A percentile compares a stretch with the other conserved stretches of the same genome.
Conservation (phyloP, 2,329 filamentous ascomycete genomes). For the Arthrobotrys iridis region DNA sequence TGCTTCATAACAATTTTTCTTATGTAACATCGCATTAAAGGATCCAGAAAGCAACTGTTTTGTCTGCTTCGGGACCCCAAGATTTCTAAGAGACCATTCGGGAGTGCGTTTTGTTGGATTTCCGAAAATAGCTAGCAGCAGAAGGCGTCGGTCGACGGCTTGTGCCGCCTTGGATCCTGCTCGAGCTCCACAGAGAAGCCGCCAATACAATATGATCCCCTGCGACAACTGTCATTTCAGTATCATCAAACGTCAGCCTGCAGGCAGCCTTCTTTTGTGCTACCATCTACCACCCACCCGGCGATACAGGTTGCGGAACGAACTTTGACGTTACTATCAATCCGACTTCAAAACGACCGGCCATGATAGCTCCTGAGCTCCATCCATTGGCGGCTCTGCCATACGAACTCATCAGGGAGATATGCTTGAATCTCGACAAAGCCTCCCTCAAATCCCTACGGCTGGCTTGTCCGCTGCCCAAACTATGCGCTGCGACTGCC, state of each 20-base stretch:
- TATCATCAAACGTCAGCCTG: slow-evolving; percentile 2
- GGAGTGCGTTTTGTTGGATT: slow-evolving; percentile 2
- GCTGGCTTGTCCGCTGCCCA: slow-evolving; percentile 31
- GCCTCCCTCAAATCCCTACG: slow-evolving; percentile 35
- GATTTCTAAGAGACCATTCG: too few species aligned
- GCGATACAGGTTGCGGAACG: too few species aligned
- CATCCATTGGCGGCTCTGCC: slow-evolving; percentile 22
- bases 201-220: too few species aligned
- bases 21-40: too few species aligned
- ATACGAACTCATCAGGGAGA: slow-evolving; percentile 42
- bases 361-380: neutral
- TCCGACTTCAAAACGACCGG: neutral
- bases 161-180: slow-evolving; percentile 1
- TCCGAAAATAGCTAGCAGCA: slow-evolving; percentile 11
- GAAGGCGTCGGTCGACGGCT: slow-evolving; percentile 11
- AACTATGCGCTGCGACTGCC: slow-evolving; percentile 17
- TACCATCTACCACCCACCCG: neutral
- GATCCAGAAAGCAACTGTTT: too few species aligned
- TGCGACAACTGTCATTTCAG: neutral
- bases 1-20: too few species aligned
- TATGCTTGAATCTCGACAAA: slow-evolving; percentile 37
- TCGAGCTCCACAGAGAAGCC: neutral
- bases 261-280: neutral
- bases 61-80: too few species aligned
- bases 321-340: neutral